These are phyloP conservation scores for Craterostigma plantagineum DNA, from an alignment of 257 asterid species.

Conservation along the genomic window DNA sequence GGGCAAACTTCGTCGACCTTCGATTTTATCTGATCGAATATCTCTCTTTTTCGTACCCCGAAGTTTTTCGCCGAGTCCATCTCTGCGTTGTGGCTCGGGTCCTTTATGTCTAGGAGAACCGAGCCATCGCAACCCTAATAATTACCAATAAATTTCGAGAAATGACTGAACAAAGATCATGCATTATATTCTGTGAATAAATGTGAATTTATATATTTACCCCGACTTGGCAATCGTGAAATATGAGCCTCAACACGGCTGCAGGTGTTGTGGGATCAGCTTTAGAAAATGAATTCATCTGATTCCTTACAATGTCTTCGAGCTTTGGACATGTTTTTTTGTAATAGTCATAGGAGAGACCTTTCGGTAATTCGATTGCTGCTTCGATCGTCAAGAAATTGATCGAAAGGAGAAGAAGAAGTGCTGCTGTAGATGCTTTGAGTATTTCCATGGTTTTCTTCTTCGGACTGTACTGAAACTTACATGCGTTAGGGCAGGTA, in stretches of 20 bases:
- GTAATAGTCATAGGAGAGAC: slow-evolving; percentile 17
- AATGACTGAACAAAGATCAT: no score
- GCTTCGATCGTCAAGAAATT: no score
- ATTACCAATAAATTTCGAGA: no score
- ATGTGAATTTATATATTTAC: no score
- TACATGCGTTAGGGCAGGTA: no score
- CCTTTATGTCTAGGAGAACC: slow-evolving; percentile 15
- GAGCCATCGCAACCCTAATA: slow-evolving; percentile 30
- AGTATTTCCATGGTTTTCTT: no score
- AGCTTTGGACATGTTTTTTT: slow-evolving; percentile 14
- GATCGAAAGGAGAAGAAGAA: no score
- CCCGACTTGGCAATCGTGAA: slow-evolving; percentile 34
- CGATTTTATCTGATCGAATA: slow-evolving; percentile 13
- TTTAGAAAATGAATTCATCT: slow-evolving; percentile 8
- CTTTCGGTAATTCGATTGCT: neutral
- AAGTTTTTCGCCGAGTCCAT: slow-evolving; percentile 16
- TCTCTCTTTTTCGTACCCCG: slow-evolving; percentile 21
- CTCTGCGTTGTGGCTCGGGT: slow-evolving; percentile 5
- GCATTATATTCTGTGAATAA: no score
- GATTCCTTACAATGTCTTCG: slow-evolving; percentile 13
- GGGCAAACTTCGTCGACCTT: slow-evolving; percentile 20
- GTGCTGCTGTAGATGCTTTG: no score
- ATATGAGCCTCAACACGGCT: slow-evolving; percentile 21
- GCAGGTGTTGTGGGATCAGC: slow-evolving; percentile 18
- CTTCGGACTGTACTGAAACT: no score